Conservation (phyloP, 2,329 filamentous ascomycete genomes). For the Bisporella sp. region DNA sequence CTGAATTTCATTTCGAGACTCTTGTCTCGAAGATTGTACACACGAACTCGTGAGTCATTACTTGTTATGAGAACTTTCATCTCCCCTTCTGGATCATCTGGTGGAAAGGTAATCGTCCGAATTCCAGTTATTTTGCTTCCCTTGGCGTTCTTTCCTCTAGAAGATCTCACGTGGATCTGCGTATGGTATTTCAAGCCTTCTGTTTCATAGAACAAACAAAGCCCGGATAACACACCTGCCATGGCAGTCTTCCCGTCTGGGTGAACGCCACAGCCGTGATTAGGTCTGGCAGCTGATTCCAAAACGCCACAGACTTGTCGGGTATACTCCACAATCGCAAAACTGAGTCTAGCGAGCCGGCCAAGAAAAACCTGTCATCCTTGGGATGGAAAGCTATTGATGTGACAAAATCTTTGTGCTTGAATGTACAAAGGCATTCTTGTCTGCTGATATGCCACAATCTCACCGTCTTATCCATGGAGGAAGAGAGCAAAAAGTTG, state of each 20-base stretch:
- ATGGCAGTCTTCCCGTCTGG: conserved; percentile 83
- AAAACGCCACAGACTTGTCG: conserved; percentile 86
- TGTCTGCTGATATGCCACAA: conserved; percentile 83
- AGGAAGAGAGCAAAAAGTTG: conserved; percentile 90
- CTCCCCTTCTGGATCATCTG: conserved; percentile 47
- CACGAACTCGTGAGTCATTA: conserved; percentile 85
- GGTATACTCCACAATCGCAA: conserved; percentile 94
- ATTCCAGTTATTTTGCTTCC: conserved; percentile 98
- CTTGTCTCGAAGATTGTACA: conserved; percentile 85
- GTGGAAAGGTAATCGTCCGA: conserved; percentile 59
- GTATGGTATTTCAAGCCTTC: conserved; percentile 78
- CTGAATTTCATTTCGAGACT: conserved; percentile 83
- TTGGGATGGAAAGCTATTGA: conserved; percentile 90
- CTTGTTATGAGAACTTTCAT: conserved; percentile 85
- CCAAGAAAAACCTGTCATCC: conserved; percentile 94
- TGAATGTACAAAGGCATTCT: conserved; percentile 89
- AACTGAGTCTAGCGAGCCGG: conserved; percentile 84
- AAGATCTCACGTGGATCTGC: conserved; percentile 89
- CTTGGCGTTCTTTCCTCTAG: conserved; percentile 86
- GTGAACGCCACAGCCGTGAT: conserved; percentile 93
- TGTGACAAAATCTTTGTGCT: conserved; percentile 91
- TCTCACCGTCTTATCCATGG: conserved; percentile 95
- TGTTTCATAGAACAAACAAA: conserved; percentile 88
- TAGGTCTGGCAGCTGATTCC: conserved; percentile 70
- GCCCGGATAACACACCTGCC: conserved; percentile 76